Percentiles rank a stretch among this genome's conserved stretches.
phyloP scores from a whole-genome alignment of 2,329 filamentous ascomycete species.

The Alternaria sp. region DNA sequence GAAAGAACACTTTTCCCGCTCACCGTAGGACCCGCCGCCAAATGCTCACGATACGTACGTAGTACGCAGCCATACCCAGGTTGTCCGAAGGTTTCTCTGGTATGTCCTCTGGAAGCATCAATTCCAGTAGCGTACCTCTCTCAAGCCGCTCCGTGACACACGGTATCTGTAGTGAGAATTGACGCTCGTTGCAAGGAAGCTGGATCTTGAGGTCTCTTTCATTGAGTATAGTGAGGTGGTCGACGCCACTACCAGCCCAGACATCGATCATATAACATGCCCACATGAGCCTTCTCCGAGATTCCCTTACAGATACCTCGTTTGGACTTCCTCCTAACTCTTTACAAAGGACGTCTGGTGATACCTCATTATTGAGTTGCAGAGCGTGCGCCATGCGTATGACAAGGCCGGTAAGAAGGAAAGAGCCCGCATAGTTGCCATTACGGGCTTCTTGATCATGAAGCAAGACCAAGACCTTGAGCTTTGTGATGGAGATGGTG shows the following conservation, averaged over 20 bases:
- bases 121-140: slow-evolving; percentile 37
- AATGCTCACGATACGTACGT: slow-evolving; percentile 44
- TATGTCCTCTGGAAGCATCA: slow-evolving; percentile 33
- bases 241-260: slow-evolving; percentile 47
- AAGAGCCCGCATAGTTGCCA: slow-evolving; percentile 45
- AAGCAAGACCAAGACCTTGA: slow-evolving; percentile 43
- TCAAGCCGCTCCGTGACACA: slow-evolving; percentile 41
- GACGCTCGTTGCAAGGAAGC: slow-evolving; percentile 45
- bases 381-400: slow-evolving; percentile 46
- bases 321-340: slow-evolving; percentile 37
- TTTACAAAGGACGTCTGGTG: slow-evolving; percentile 39
- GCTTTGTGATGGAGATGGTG: slow-evolving; percentile 42
- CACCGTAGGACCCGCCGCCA: slow-evolving; percentile 44
- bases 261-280: slow-evolving; percentile 49
- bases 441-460: slow-evolving; percentile 45
- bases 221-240: slow-evolving; percentile 45
- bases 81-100: slow-evolving; percentile 44
- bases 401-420: slow-evolving; percentile 43
- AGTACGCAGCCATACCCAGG: slow-evolving; percentile 45
- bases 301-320: slow-evolving; percentile 42
- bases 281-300: slow-evolving; percentile 46
- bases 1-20: neutral
- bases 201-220: slow-evolving; percentile 47
- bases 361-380: slow-evolving; percentile 44
- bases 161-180: slow-evolving; percentile 44